Evolutionary conservation across 2,329 filamentous ascomycete species (phyloP).

Genomic region (Hypomyces perniciosus): DNA sequence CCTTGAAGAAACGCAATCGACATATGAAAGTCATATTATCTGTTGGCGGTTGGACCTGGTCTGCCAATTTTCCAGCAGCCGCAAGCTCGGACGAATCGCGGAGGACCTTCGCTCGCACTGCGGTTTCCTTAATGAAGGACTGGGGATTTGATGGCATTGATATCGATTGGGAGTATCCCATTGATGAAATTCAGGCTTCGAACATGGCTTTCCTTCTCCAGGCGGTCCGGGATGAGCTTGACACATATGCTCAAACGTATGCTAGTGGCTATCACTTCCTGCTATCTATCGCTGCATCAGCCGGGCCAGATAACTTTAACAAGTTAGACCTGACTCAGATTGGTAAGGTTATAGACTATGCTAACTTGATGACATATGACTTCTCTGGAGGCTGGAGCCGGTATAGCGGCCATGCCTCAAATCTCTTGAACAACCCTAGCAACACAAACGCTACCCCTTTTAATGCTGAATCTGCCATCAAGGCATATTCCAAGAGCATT

Average conservation of each 20-base stretch:
- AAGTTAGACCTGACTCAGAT: slow-evolving; percentile 43
- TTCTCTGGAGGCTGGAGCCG: slow-evolving; percentile 67
- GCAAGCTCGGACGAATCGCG: slow-evolving; percentile 58
- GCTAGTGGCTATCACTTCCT: slow-evolving; percentile 46
- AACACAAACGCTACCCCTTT: slow-evolving; percentile 61
- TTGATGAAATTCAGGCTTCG: slow-evolving; percentile 31
- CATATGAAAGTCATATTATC: slow-evolving; percentile 72
- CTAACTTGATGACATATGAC: slow-evolving; percentile 74
- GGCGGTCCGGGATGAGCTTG: slow-evolving; percentile 40
- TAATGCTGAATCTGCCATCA: slow-evolving; percentile 59
- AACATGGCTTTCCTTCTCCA: slow-evolving; percentile 41
- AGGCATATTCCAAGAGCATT: slow-evolving; percentile 60
- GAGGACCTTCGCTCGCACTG: slow-evolving; percentile 59
- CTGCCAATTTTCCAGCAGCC: slow-evolving; percentile 64
- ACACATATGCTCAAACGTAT: slow-evolving; percentile 40
- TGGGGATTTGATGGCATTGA: slow-evolving; percentile 55
- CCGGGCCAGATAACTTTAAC: slow-evolving; percentile 43
- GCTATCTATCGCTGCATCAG: slow-evolving; percentile 48
- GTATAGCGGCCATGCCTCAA: slow-evolving; percentile 62
- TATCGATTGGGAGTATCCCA: slow-evolving; percentile 35
- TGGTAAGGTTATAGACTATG: slow-evolving; percentile 45
- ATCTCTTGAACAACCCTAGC: slow-evolving; percentile 52
- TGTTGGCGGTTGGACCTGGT: slow-evolving; percentile 85
- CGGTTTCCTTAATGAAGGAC: slow-evolving; percentile 66
- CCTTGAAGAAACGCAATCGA: slow-evolving; percentile 73